These are phyloP conservation scores for Skeletonema costatum DNA, from an alignment of 108 stramenopile species.

Conservation along the genomic window DNA sequence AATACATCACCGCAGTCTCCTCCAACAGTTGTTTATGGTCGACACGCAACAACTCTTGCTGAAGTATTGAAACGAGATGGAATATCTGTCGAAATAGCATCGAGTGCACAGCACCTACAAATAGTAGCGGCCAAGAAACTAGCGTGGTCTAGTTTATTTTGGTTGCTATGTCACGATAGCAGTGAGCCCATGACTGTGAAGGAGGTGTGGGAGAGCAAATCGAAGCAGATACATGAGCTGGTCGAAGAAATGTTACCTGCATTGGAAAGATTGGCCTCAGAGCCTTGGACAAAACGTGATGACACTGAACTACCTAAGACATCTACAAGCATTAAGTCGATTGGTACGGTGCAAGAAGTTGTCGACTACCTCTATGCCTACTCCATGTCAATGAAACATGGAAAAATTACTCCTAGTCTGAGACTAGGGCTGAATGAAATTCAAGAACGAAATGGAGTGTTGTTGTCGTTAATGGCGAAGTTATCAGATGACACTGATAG, in stretches of 20 bases:
- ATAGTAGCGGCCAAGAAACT: slow-evolving; percentile 51
- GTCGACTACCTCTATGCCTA: slow-evolving; percentile 50
- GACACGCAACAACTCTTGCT: slow-evolving; percentile 46
- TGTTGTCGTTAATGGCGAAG: slow-evolving; percentile 17
- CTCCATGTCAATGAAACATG: slow-evolving; percentile 59
- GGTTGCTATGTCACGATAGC: slow-evolving; percentile 60
- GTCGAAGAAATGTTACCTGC: slow-evolving; percentile 64
- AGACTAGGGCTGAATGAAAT: slow-evolving; percentile 57
- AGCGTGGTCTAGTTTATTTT: slow-evolving; percentile 67
- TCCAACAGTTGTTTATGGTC: slow-evolving; percentile 66
- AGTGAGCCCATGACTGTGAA: slow-evolving; percentile 43
- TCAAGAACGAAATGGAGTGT: slow-evolving; percentile 62
- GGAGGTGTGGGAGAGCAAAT: slow-evolving; percentile 48
- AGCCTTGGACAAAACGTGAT: slow-evolving; percentile 4
- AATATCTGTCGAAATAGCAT: slow-evolving; percentile 36
- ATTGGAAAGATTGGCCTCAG: slow-evolving; percentile 17
- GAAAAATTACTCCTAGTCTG: slow-evolving; percentile 55
- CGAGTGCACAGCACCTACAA: slow-evolving; percentile 23
- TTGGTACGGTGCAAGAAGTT: slow-evolving; percentile 24
- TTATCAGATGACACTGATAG: neutral
- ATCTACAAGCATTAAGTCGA: neutral
- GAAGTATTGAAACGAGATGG: slow-evolving; percentile 44
- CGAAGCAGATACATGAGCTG: slow-evolving; percentile 36
- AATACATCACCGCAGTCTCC: slow-evolving; percentile 45
- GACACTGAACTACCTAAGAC: neutral